Percentiles rank a stretch among this genome's conserved stretches.
Conservation (phyloP, 2,329 filamentous ascomycete genomes). For the Aspergillus transmontanensis region DNA sequence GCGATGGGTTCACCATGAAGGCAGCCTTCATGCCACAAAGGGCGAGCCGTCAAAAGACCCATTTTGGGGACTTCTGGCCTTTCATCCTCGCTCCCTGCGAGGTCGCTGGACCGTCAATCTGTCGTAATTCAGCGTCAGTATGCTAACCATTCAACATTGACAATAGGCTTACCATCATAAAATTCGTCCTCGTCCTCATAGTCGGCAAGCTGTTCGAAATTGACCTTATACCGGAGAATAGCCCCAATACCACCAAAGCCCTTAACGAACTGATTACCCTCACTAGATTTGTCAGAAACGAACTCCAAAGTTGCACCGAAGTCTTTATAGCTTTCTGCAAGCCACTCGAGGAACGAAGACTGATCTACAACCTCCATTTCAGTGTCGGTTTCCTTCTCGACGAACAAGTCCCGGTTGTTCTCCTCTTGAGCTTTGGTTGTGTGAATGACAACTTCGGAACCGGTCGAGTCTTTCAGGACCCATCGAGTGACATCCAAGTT, state of each 20-base stretch:
- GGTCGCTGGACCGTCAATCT: conserved; percentile 90
- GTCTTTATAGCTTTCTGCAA: conserved; percentile 97
- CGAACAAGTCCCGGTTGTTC: conserved; percentile 75
- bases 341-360: conserved; percentile 97
- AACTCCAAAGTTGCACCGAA: conserved; percentile 96
- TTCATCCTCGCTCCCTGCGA: conserved; percentile 84
- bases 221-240: conserved; percentile 98
- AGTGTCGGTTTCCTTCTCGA: conserved; percentile 92
- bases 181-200: conserved; percentile 89
- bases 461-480: conserved; percentile 78
- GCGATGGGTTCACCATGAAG: conserved; percentile 36
- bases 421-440: conserved; percentile 84
- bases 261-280: conserved; percentile 99
- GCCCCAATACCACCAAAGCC: conserved; percentile 98
- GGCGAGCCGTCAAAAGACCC: conserved; percentile 60
- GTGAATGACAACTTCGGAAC: conserved; percentile 75
- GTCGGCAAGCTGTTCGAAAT: conserved; percentile 98
- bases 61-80: conserved; percentile 60
- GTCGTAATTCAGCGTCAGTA: conserved; percentile 6
- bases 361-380: conserved; percentile 94
- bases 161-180: conserved; percentile 65
- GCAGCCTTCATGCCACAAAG: conserved; percentile 39
- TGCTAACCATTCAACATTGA: too few relatives aligned
- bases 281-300: conserved; percentile 93
- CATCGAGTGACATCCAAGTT: conserved; percentile 94